Conservation (phyloP, 495 filamentous ascomycete genomes). For the Aspergillus heteromorphus region DNA sequence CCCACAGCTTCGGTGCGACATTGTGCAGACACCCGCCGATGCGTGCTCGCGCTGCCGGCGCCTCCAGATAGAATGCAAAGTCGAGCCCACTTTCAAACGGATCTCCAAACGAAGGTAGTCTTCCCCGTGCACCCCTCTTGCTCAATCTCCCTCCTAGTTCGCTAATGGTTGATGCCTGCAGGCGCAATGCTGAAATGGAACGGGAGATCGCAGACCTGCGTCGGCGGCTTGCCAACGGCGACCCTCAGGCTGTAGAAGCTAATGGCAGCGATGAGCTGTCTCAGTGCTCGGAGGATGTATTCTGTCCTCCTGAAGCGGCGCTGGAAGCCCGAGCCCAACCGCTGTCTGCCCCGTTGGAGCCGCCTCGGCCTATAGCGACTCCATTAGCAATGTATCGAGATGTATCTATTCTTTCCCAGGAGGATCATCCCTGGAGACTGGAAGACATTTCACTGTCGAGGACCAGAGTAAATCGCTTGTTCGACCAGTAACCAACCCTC, state of each 20-base stretch:
- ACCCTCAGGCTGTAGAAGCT: conserved; percentile 24
- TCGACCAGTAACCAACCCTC: conserved; percentile 34
- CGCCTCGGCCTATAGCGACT: conserved; percentile 31
- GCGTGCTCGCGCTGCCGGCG: conserved; percentile 45
- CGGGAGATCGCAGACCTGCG: conserved; percentile 45
- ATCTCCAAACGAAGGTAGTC: conserved; percentile 45
- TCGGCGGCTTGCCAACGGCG: conserved; percentile 33
- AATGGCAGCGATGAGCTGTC: conserved; percentile 33
- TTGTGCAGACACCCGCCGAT: conserved; percentile 40
- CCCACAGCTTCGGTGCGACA: conserved; percentile 42
- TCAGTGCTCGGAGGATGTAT: conserved; percentile 37
- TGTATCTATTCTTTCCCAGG: conserved; percentile 38
- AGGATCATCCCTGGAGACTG: conserved; percentile 35
- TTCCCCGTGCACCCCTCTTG: neutral
- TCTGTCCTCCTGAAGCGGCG: conserved; percentile 29
- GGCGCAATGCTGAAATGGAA: conserved; percentile 49
- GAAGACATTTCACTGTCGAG: conserved; percentile 40
- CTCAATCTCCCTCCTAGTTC: neutral
- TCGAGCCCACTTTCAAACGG: conserved; percentile 43
- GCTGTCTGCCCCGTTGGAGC: conserved; percentile 34
- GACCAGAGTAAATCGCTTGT: conserved; percentile 34
- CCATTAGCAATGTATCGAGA: conserved; percentile 36
- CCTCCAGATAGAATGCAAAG: conserved; percentile 44
- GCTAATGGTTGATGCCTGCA: conserved; percentile 16
- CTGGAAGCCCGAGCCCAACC: conserved; percentile 26